Conservation (phyloP, 768 basidiomycete genomes). For the Tephrocybe sp. region DNA sequence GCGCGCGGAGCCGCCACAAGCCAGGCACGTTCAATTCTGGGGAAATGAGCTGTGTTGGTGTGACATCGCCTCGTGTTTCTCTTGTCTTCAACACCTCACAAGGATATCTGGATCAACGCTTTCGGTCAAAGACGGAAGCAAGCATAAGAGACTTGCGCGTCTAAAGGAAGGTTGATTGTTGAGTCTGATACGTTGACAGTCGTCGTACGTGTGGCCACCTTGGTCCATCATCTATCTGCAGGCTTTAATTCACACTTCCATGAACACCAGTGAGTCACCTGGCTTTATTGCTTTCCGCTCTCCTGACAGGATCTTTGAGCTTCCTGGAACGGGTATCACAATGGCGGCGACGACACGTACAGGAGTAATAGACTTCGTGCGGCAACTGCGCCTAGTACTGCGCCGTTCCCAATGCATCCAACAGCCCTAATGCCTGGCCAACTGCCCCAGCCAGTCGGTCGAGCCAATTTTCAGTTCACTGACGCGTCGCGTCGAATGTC, state of each 20-base stretch:
- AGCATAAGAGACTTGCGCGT: neutral
- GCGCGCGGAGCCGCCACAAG: neutral
- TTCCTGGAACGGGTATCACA: slow-evolving; percentile 11
- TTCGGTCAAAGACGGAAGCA: neutral
- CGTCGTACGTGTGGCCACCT: no score
- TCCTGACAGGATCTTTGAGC: slow-evolving; percentile 5
- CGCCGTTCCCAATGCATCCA: slow-evolving; percentile 19
- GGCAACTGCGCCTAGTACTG: slow-evolving; percentile 21
- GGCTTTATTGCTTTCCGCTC: neutral
- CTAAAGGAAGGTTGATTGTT: neutral
- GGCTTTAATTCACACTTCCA: neutral
- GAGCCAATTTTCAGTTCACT: slow-evolving; percentile 23
- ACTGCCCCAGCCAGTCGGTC: slow-evolving; percentile 18
- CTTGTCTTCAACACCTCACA: neutral
- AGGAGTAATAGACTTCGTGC: slow-evolving; percentile 15
- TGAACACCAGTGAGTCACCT: slow-evolving; percentile 12
- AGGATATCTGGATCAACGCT: no score
- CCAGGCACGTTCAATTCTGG: neutral
- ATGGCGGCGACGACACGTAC: slow-evolving; percentile 1
- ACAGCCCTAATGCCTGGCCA: slow-evolving; percentile 20
- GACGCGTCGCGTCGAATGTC: slow-evolving; percentile 13
- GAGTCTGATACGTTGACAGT: no score
- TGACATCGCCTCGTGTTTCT: neutral
- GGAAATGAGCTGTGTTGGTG: neutral
- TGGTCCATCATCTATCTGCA: neutral